Evolutionary conservation across 1,139 yeast genomes (phyloP), one percentile per base, ranked within the genome.

Genomic region (Suhomyces wounanorum): DNA sequence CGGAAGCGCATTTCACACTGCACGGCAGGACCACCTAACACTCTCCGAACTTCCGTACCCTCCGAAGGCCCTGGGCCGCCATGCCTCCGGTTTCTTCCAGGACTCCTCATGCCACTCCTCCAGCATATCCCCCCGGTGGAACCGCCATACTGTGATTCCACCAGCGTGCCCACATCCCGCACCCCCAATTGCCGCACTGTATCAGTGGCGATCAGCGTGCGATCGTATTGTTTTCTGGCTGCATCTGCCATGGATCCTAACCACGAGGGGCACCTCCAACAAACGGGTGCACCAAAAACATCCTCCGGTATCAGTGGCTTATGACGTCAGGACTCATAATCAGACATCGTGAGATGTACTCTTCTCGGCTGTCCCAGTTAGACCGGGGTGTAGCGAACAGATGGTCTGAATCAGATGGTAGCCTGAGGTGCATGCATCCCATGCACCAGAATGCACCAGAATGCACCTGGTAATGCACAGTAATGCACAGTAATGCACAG

Each of bases 201-300:
- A 26, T 26, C 42, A 40, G 42, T 40, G 25, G 42, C 30, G 42
- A 40, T 38, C 41, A 40, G 33, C 33, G 33, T 11, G 21, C 42
- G 42, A 40, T 40, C 41, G 42, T 11, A 40, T 40, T 40, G 42
- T 40, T 40, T 21, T n/a, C n/a, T 18, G 30, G 42, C 8, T 40
- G 25, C 41, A 38, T 38, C 41, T 38, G 30, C 25, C 41, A 38
- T 38, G 41, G 16, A 16, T n/a, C 41, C 42, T 40, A 40, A 40
- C 42, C 42, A 26, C 40, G 40, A 37, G 40, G 40, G 40, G 40
- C 26, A 17, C 23, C 42, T n/a, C 17, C 10, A 31, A n/a, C 21
- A n/a, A 28, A 17, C 18, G 9, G 16, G 17, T 13, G 40, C 40
- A 37, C 10, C 10, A 23, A n/a, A 23, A n/a, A 23, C 40, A 37